Evolutionary conservation across 2,329 filamentous ascomycete genomes (phyloP).

Genomic region (Epichloe glyceriae): DNA sequence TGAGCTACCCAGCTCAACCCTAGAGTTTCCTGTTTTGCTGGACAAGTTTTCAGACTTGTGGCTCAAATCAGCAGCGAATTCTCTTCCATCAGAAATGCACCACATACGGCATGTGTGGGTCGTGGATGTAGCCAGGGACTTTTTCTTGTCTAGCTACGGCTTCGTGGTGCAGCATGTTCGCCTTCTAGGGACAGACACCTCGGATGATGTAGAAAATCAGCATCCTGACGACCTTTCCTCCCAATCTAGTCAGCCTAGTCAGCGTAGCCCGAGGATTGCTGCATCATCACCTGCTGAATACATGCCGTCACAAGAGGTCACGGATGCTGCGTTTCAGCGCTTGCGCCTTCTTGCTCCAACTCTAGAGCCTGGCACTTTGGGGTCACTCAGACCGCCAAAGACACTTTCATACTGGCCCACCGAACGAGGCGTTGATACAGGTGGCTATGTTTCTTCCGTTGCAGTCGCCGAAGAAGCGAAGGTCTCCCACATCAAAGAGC

Average conservation of each 20-base stretch:
- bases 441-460: constrained; percentile 26
- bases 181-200: constrained; percentile 14
- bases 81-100: constrained; percentile 14
- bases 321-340: constrained; percentile 20
- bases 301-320: constrained; percentile 3
- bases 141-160: constrained; percentile 22
- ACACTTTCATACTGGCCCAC: constrained; percentile 27
- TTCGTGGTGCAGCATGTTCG: constrained; percentile 21
- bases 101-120: constrained; percentile 16
- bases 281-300: constrained; percentile 7
- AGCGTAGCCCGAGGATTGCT: background rate
- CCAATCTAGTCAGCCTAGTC: background rate
- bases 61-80: constrained; percentile 16
- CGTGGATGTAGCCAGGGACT: constrained; percentile 19
- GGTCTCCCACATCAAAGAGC: constrained; percentile 21
- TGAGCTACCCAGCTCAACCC: constrained; percentile 13
- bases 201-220: constrained; percentile 4
- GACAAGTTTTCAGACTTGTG: constrained; percentile 19
- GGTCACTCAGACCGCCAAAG: constrained; percentile 14
- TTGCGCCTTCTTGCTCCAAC: constrained; percentile 22
- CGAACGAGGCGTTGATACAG: constrained; percentile 21
- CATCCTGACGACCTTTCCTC: constrained; percentile 6
- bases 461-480: constrained; percentile 22
- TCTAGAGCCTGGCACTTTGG: constrained; percentile 14
- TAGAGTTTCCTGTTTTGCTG: constrained; percentile 17